Evolutionary conservation across 208 protist genomes (phyloP), one percentile per base, ranked within the genome.

Genomic region (Tritrichomonas musculus): DNA sequence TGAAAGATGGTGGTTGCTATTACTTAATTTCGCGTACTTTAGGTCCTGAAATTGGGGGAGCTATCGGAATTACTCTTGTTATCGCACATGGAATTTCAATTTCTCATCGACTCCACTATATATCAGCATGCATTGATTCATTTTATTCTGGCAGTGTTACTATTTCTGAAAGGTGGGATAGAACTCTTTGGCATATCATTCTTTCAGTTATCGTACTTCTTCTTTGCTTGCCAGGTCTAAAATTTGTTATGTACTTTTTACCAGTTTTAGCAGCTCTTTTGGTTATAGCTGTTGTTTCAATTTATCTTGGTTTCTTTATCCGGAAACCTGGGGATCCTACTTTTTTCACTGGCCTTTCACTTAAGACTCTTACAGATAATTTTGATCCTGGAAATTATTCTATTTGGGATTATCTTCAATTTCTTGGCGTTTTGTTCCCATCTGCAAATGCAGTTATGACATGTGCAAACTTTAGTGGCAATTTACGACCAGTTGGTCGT

Each of bases 1-100:
- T 72, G 88, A 64, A 69, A 36, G 55, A 64, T 57, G 88, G 88
- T 2, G 88, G 88, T 5, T 47, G 36, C 11, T 92, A 92, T 33
- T 92, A 92, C 72, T 72, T 92, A 41, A 50, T 92, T 11, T 72
- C 55, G 53, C 22, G 88, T 44, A 69, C 88, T 14, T 30, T 92
- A 4, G 88, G 88, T 36, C 50, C 88, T 0, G 55, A 30, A 36
- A 69, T 69, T 72, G 50, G 50, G 25, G 88, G 55, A 73, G 88
- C 55, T 11, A 69, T 92, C n/a, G 88, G 88, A 11, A 72, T 92
- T 36, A 53, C 47, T 88, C 4, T 88, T 13, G 25, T 88, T 27
- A 88, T 88, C 39, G 77, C 41, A 33, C 77, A 88, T 17, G 41
- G 47, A 39, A 3, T 47, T 20, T 53, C 77, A 22, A n/a, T 88